Conservation (phyloP, 2,329 filamentous ascomycete genomes). For the Ascocoryne sarcoides region DNA sequence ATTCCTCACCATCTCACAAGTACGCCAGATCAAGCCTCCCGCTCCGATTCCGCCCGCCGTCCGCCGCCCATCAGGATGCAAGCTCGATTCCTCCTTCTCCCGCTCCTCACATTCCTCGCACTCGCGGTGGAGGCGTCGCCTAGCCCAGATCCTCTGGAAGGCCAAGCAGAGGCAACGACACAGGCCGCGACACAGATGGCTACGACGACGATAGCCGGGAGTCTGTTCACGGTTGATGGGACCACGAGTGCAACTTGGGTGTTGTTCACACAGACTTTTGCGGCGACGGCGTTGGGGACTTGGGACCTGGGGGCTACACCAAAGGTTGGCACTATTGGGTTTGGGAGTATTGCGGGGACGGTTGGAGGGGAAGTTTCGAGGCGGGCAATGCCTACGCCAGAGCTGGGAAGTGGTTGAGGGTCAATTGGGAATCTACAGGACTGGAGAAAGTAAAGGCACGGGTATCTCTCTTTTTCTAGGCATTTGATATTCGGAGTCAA, state of each 20-base stretch:
- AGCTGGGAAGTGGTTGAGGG: no score
- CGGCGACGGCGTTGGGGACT: conserved; percentile 22
- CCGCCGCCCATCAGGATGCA: no score
- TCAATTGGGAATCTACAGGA: no score
- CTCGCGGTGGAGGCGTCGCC: conserved; percentile 6
- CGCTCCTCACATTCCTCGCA: conserved; percentile 4
- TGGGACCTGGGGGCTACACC: conserved; percentile 24
- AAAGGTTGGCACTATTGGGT: conserved; percentile 18
- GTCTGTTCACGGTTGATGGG: conserved; percentile 15
- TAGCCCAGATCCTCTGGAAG: no score
- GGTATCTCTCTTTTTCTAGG: no score
- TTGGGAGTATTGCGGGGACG: conserved; percentile 19
- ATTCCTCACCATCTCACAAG: no score
- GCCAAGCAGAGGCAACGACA: conserved; percentile 5
- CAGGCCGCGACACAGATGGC: conserved; percentile 14
- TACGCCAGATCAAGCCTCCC: no score
- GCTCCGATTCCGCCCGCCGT: no score
- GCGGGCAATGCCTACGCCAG: conserved; percentile 1
- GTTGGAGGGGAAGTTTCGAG: conserved; percentile 9
- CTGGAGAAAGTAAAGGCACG: no score
- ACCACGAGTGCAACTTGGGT: conserved; percentile 13
- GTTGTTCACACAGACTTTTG: conserved; percentile 25
- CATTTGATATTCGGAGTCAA: no score
- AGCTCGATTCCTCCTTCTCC: background rate
- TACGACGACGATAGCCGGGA: conserved; percentile 10